Conservation (phyloP, 768 basidiomycete genomes). For the Hysterangium stoloniferum region DNA sequence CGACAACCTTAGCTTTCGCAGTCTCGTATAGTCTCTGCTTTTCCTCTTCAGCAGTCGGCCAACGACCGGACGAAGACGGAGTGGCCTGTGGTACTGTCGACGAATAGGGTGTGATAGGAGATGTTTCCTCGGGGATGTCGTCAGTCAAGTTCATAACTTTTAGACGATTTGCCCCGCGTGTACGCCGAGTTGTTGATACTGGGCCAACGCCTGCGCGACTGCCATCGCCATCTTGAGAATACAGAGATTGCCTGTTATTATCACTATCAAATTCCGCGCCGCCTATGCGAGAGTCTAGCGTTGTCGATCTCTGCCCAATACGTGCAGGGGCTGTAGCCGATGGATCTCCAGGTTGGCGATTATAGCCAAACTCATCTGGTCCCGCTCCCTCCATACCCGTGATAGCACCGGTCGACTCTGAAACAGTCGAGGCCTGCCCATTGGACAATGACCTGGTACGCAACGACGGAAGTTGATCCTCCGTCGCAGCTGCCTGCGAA, state of each 20-base stretch:
- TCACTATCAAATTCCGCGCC: background rate
- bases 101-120: background rate
- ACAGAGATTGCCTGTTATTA: background rate
- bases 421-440: background rate
- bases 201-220: background rate
- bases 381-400: too few relatives aligned
- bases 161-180: background rate
- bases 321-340: conserved; percentile 1
- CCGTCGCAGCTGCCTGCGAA: too few relatives aligned
- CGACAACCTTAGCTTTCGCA: conserved; percentile 59
- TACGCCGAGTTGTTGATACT: background rate
- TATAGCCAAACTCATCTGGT: conserved; percentile 3
- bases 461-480: background rate
- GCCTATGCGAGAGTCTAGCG: background rate
- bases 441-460: background rate
- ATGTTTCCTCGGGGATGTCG: conserved; percentile 8
- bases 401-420: background rate
- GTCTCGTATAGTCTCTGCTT: conserved; percentile 62
- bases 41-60: conserved; percentile 71
- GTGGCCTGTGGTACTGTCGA: background rate
- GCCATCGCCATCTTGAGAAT: background rate
- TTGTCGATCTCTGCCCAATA: background rate
- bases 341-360: background rate
- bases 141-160: conserved; percentile 4
- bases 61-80: conserved; percentile 20